Percentiles rank a stretch among this genome's conserved stretches.
These are phyloP conservation scores for Fraxinus ornus DNA, from an alignment of 305 asterid species.

Conservation along the genomic window DNA sequence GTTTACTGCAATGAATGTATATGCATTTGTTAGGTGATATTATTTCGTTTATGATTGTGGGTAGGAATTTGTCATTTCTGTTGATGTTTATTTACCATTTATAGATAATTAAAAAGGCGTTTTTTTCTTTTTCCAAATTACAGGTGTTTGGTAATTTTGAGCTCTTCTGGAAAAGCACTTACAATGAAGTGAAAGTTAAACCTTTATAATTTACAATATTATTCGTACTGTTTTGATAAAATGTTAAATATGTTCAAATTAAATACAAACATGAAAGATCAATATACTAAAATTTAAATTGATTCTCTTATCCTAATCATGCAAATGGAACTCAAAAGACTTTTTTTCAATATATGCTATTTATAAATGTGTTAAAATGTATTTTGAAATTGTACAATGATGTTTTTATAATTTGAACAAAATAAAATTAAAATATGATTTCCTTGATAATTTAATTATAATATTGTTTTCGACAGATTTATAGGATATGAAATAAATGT, in stretches of 20 bases:
- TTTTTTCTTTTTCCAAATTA: too few species aligned
- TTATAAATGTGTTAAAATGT: neutral
- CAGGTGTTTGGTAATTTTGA: too few species aligned
- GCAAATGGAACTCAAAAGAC: neutral
- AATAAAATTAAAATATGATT: too few species aligned
- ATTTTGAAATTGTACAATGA: neutral
- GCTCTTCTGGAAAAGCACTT: too few species aligned
- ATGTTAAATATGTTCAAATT: neutral
- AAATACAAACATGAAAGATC: neutral
- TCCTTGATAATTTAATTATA: neutral
- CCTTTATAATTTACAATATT: too few species aligned
- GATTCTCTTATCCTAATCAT: neutral
- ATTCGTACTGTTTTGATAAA: neutral
- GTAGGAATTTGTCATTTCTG: neutral
- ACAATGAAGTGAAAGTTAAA: too few species aligned
- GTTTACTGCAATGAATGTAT: neutral
- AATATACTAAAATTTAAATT: too few species aligned
- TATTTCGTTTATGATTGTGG: neutral
- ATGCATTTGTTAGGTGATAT: neutral
- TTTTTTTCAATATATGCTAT: neutral
- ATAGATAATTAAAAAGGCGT: too few species aligned
- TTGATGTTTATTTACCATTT: neutral
- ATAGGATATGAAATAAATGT: neutral
- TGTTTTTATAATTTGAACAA: neutral
- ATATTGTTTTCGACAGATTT: neutral